phyloP scores from a whole-genome alignment of 495 filamentous ascomycete genomes.

The Talaromyces trachyspermus region DNA sequence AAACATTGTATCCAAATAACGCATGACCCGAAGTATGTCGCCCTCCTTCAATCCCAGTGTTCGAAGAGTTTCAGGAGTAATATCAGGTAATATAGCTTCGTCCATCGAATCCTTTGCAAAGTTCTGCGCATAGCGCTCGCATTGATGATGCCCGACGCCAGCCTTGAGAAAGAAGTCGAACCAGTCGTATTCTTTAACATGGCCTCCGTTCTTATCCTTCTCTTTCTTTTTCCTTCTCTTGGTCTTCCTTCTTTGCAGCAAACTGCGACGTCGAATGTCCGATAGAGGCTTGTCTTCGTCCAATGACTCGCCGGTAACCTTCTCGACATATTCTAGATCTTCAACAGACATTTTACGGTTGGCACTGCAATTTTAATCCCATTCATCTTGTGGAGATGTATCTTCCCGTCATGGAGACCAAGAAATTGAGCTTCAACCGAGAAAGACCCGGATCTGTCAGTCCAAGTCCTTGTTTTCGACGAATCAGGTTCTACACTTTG shows the following conservation, averaged over 20 bases:
- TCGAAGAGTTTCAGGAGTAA: conserved; percentile 71
- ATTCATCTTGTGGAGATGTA: conserved; percentile 95
- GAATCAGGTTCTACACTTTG: conserved; percentile 65
- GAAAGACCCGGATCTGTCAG: conserved; percentile 88
- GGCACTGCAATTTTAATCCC: conserved; percentile 98
- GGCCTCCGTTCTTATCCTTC: conserved; percentile 41
- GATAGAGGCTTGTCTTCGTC: conserved; percentile 95
- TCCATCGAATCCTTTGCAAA: conserved; percentile 93
- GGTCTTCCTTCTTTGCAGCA: conserved; percentile 18
- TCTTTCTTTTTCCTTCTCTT: conserved; percentile 14
- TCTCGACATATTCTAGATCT: conserved; percentile 92
- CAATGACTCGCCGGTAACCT: conserved; percentile 73
- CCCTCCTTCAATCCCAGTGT: conserved; percentile 89
- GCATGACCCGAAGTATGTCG: conserved; percentile 92
- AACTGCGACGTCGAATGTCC: conserved; percentile 53
- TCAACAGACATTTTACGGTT: conserved; percentile 87
- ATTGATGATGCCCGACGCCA: conserved; percentile 83
- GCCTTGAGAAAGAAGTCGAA: conserved; percentile 95
- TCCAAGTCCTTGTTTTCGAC: conserved; percentile 84
- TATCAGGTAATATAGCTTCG: conserved; percentile 79
- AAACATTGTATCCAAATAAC: conserved; percentile 76
- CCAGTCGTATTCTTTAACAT: conserved; percentile 85
- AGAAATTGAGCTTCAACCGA: conserved; percentile 97
- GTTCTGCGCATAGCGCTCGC: conserved; percentile 85
- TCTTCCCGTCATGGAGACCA: conserved; percentile 83